phyloP scores from a whole-genome alignment of 768 basidiomycete species.

The Macrolepiota dolichaula region DNA sequence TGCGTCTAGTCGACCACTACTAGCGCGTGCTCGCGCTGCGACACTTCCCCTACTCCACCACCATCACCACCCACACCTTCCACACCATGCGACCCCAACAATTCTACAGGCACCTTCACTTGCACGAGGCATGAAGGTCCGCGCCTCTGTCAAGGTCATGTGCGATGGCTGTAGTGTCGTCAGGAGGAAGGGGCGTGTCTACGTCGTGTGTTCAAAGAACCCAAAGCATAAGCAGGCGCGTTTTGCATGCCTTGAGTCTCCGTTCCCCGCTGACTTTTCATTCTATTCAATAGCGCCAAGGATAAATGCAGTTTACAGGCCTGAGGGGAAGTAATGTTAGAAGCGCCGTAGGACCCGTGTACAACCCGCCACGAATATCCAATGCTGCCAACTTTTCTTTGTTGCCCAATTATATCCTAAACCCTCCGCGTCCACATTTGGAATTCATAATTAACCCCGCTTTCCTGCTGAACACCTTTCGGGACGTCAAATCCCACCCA shows the following conservation, averaged over 20 bases:
- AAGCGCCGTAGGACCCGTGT: background rate
- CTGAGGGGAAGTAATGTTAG: background rate
- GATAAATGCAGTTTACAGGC: conserved; percentile 30
- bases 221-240: conserved; percentile 96
- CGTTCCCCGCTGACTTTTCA: background rate
- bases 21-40: conserved; percentile 44
- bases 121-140: conserved; percentile 91
- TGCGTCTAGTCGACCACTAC: conserved; percentile 57
- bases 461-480: conserved; percentile 74
- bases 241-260: background rate
- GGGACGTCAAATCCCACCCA: conserved; percentile 86
- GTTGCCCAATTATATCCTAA: background rate
- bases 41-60: conserved; percentile 22
- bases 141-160: conserved; percentile 90
- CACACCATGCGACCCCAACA: conserved; percentile 23
- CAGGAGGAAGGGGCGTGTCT: conserved; percentile 84
- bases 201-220: conserved; percentile 90
- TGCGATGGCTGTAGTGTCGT: conserved; percentile 94
- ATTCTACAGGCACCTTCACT: conserved; percentile 29
- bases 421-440: conserved; percentile 82
- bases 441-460: conserved; percentile 82
- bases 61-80: conserved; percentile 17
- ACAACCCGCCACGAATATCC: background rate
- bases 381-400: background rate
- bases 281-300: conserved; percentile 55